A percentile compares a stretch with the other conserved stretches of the same genome.
Conservation (phyloP, 2,329 filamentous ascomycete genomes). For the Ophiostoma montium region DNA sequence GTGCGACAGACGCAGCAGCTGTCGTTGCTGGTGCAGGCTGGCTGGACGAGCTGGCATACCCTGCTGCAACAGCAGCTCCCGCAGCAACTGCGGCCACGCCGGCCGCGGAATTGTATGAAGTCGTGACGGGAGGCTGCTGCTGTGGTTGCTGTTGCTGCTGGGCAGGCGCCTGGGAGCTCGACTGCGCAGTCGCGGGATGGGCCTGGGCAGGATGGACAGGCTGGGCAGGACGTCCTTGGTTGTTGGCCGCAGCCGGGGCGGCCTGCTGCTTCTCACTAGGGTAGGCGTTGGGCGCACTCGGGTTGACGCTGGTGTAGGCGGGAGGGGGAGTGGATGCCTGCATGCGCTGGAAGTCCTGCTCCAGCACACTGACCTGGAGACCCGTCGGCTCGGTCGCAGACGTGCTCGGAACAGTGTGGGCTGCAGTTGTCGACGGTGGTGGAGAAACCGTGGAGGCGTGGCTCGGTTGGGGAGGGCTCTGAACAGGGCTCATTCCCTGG, state of each 20-base stretch:
- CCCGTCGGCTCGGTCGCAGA: slow-evolving; percentile 24
- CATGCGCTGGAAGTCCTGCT: slow-evolving; percentile 76
- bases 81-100: slow-evolving; percentile 13
- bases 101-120: slow-evolving; percentile 2
- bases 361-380: slow-evolving; percentile 56
- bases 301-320: slow-evolving; percentile 75
- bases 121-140: neutral
- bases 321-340: slow-evolving; percentile 76
- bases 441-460: neutral
- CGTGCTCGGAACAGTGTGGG: slow-evolving; percentile 23
- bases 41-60: neutral
- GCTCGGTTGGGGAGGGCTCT: slow-evolving; percentile 24
- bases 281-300: slow-evolving; percentile 48
- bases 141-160: too few species aligned
- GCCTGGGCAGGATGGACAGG: neutral
- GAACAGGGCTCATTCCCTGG: slow-evolving; percentile 65
- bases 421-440: neutral
- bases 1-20: slow-evolving; percentile 7
- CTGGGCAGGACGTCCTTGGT: neutral
- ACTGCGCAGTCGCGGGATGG: neutral
- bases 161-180: neutral
- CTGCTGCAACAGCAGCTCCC: slow-evolving; percentile 7
- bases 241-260: neutral
- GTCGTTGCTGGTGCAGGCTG: neutral
- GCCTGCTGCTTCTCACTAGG: slow-evolving; percentile 58